Conservation (phyloP, 2,329 filamentous ascomycete genomes). For the Albophoma yamanashiensis region DNA sequence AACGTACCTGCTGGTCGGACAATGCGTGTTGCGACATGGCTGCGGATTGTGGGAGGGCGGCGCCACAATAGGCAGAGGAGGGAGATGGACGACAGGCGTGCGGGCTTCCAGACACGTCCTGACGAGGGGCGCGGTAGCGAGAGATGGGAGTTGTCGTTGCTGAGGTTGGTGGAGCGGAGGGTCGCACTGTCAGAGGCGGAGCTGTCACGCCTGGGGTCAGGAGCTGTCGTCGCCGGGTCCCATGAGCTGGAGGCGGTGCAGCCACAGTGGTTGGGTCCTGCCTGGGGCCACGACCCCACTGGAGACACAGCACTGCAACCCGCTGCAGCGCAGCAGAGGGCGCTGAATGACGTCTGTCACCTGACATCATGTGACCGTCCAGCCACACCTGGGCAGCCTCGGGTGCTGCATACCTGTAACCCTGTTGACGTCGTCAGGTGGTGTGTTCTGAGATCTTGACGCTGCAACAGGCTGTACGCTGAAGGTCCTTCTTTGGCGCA, state of each 20-base stretch:
- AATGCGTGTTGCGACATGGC: slow-evolving; percentile 94
- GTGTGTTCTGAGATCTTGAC: background rate
- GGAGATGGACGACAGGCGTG: slow-evolving; percentile 1
- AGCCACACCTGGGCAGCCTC: slow-evolving; percentile 11
- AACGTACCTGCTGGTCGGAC: slow-evolving; percentile 86
- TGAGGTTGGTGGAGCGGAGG: slow-evolving; percentile 6
- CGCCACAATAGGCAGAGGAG: slow-evolving; percentile 13
- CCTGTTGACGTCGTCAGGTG: background rate
- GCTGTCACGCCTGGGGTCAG: slow-evolving; percentile 16
- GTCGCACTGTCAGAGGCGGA: slow-evolving; percentile 4
- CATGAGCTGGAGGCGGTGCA: background rate
- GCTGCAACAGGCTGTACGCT: background rate
- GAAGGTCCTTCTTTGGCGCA: background rate
- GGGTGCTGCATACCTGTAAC: background rate
- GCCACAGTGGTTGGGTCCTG: background rate
- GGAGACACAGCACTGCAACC: background rate
- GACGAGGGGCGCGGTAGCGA: background rate
- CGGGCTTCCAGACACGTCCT: background rate
- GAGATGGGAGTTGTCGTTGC: slow-evolving; percentile 2
- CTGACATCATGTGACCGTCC: slow-evolving; percentile 18
- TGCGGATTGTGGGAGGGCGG: slow-evolving; percentile 17
- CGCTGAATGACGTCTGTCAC: slow-evolving; percentile 5
- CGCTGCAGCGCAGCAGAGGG: background rate
- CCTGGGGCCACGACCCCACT: background rate
- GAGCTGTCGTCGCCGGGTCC: background rate